Conservation (phyloP, 176 grass and related monocot species). For the Tillandsia leiboldiana region DNA sequence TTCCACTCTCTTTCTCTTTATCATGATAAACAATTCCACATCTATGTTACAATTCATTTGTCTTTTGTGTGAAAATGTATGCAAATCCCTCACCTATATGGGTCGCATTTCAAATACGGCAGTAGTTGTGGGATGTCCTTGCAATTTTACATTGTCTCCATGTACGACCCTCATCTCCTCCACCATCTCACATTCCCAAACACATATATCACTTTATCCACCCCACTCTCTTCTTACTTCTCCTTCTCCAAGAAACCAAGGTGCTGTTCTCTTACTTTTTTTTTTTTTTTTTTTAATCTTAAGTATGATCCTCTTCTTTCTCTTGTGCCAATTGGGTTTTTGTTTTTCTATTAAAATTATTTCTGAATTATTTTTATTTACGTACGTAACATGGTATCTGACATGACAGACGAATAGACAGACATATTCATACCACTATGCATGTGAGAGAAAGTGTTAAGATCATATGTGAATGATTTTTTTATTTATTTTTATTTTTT, state of each 20-base stretch:
- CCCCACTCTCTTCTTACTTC: conserved; percentile 3
- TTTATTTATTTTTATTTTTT: too few relatives aligned
- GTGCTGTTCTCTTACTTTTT: not conserved
- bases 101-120: too few relatives aligned
- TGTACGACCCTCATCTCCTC: conserved; percentile 29
- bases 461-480: too few relatives aligned
- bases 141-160: not conserved
- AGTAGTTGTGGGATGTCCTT: not conserved
- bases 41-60: conserved; percentile 25
- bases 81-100: conserved; percentile 5
- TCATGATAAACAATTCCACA: not conserved
- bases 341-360: not conserved
- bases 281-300: conserved; percentile 5
- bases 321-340: not conserved
- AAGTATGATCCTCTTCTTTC: conserved; percentile 5
- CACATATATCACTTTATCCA: conserved; percentile 4
- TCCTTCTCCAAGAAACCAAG: not conserved
- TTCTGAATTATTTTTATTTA: too few relatives aligned
- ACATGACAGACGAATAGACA: too few relatives aligned
- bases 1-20: not conserved
- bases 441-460: too few relatives aligned
- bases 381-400: too few relatives aligned
- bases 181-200: conserved; percentile 27
- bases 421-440: too few relatives aligned
- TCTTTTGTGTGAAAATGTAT: conserved; percentile 9